phyloP scores from a whole-genome alignment of 352 stramenopile genomes.

The Phytophthora sojae region DNA sequence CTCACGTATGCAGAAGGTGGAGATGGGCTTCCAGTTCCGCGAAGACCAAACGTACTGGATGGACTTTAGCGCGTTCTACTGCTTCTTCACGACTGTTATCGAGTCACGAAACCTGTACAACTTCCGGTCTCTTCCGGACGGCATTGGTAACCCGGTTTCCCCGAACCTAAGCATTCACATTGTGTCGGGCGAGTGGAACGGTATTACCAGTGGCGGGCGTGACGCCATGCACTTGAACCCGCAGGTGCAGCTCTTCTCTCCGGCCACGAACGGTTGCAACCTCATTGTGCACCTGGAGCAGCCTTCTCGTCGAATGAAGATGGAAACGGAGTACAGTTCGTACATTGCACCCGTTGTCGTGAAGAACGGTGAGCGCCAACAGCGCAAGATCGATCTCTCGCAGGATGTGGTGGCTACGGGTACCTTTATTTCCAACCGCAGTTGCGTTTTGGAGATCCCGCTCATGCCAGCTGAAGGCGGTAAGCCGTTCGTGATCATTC shows the following conservation, averaged over 20 bases:
- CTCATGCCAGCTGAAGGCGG: conserved; percentile 51
- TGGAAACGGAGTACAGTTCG: conserved; percentile 75
- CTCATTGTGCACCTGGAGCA: conserved; percentile 77
- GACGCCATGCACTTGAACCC: conserved; percentile 88
- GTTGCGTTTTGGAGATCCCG: conserved; percentile 64
- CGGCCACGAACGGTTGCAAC: conserved; percentile 56
- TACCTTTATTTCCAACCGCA: conserved; percentile 89
- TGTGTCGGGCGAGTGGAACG: conserved; percentile 81
- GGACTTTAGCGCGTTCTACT: conserved; percentile 81
- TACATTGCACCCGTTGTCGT: conserved; percentile 86
- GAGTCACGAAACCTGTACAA: conserved; percentile 89
- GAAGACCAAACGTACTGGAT: conserved; percentile 87
- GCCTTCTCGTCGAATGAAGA: conserved; percentile 76
- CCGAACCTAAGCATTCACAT: conserved; percentile 81
- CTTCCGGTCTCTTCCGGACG: conserved; percentile 71
- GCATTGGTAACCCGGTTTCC: conserved; percentile 59
- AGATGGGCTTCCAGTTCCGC: conserved; percentile 81
- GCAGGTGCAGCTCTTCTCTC: conserved; percentile 85
- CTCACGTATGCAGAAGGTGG: conserved; percentile 77
- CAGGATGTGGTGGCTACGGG: conserved; percentile 80
- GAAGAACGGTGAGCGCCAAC: conserved; percentile 66
- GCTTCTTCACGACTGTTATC: conserved; percentile 80
- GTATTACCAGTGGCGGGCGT: conserved; percentile 76
- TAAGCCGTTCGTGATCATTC: conserved; percentile 72
- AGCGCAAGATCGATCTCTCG: conserved; percentile 85